These are phyloP conservation scores for Ascochyta fabae DNA, from an alignment of 2,329 filamentous ascomycete genomes.

Conservation along the genomic window DNA sequence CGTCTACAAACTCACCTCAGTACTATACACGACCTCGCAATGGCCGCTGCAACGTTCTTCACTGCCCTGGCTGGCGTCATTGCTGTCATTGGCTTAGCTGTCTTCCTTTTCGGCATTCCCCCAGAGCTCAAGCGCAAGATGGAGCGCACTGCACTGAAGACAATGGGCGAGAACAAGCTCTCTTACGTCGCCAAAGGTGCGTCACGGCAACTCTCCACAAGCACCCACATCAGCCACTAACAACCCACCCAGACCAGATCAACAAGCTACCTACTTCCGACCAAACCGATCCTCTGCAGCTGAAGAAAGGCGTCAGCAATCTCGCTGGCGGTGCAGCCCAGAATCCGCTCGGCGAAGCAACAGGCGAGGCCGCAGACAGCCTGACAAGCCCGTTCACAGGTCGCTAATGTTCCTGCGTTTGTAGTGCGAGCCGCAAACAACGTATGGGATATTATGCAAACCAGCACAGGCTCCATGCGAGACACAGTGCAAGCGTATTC, in stretches of 20 bases:
- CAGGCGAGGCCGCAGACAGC: slow-evolving; percentile 46
- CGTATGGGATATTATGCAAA: slow-evolving; percentile 31
- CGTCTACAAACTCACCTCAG: slow-evolving; percentile 4
- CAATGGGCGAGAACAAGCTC: slow-evolving; percentile 61
- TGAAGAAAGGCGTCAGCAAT: slow-evolving; percentile 47
- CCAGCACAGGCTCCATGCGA: slow-evolving; percentile 15
- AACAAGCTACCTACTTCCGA: slow-evolving; percentile 49
- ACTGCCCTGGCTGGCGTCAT: slow-evolving; percentile 45
- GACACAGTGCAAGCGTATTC: slow-evolving; percentile 21
- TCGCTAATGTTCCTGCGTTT: slow-evolving; percentile 38
- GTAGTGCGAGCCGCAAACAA: slow-evolving; percentile 34
- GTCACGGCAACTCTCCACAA: not conserved
- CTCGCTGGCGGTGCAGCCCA: slow-evolving; percentile 42
- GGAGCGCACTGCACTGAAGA: slow-evolving; percentile 55
- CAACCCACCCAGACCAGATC: slow-evolving; percentile 41
- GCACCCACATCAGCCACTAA: slow-evolving; percentile 11
- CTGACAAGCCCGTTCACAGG: slow-evolving; percentile 47
- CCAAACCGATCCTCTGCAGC: slow-evolving; percentile 46
- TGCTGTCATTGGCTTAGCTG: slow-evolving; percentile 45
- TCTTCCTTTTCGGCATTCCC: slow-evolving; percentile 58
- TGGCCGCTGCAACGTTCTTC: slow-evolving; percentile 39
- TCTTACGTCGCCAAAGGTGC: slow-evolving; percentile 50
- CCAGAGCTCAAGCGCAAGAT: slow-evolving; percentile 55
- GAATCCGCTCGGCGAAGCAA: slow-evolving; percentile 47
- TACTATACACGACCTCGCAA: slow-evolving; percentile 16